Percentiles rank a stretch among this genome's conserved stretches.
These are phyloP conservation scores for Rhodotorula graminis DNA, from an alignment of 768 basidiomycete genomes.

Conservation along the genomic window DNA sequence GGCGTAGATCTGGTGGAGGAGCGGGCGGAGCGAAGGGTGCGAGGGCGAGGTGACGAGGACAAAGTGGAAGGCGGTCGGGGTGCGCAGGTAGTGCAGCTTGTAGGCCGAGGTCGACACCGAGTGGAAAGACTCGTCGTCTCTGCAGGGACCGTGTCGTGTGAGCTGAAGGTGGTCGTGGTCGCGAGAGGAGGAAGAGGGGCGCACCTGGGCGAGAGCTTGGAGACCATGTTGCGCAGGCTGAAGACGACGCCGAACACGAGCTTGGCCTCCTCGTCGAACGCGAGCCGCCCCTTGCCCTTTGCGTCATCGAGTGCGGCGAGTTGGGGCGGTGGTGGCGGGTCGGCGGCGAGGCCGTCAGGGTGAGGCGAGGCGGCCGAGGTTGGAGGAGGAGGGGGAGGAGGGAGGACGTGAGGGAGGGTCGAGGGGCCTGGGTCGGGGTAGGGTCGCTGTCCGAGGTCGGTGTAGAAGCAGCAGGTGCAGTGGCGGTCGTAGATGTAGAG, in stretches of 20 bases:
- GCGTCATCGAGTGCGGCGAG: conserved; percentile 6
- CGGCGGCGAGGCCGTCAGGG: conserved; percentile 59
- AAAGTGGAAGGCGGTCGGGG: conserved; percentile 87
- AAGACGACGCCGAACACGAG: conserved; percentile 93
- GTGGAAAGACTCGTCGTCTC: conserved; percentile 86
- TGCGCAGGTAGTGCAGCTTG: conserved; percentile 88
- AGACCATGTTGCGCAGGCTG: conserved; percentile 87
- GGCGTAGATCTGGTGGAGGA: conserved; percentile 82
- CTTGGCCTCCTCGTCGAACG: conserved; percentile 97
- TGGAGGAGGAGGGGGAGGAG: conserved; percentile 79
- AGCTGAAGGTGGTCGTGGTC: too few relatives aligned
- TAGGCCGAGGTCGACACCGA: conserved; percentile 87
- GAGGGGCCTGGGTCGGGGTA: conserved; percentile 63
- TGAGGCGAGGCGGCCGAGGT: conserved; percentile 60
- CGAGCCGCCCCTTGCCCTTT: conserved; percentile 56
- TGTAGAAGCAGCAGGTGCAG: conserved; percentile 23
- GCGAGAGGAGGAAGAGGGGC: neutral
- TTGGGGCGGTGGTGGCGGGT: neutral
- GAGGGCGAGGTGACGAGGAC: conserved; percentile 70
- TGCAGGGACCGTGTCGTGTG: neutral
- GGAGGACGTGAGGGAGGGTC: conserved; percentile 68
- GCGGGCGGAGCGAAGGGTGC: conserved; percentile 55
- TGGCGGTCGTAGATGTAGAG: conserved; percentile 90
- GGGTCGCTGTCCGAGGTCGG: conserved; percentile 3
- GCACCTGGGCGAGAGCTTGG: conserved; percentile 82